Percentiles rank a stretch among this genome's conserved stretches.
Conservation (phyloP, 768 basidiomycete genomes). For the Baorangia bicolor region DNA sequence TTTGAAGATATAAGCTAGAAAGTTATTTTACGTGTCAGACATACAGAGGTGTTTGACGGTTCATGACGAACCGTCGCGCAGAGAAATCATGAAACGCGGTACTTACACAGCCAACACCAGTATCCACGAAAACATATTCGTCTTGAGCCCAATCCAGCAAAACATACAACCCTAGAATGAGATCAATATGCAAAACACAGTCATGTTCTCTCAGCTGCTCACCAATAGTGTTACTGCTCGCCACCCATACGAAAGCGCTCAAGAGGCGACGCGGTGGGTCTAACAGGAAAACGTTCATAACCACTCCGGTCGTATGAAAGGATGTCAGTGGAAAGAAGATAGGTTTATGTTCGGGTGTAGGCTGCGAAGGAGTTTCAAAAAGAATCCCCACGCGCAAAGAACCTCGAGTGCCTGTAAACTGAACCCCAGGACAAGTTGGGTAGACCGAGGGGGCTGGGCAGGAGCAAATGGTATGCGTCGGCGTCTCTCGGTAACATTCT, state of each 20-base stretch:
- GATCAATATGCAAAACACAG: not conserved
- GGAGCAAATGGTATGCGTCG: not conserved
- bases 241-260: conserved; percentile 70
- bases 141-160: conserved; percentile 64
- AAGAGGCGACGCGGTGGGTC: conserved; percentile 60
- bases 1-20: conserved; percentile 63
- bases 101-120: conserved; percentile 71
- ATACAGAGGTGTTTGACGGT: not conserved
- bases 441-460: conserved; percentile 4
- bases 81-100: not conserved
- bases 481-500: conserved; percentile 18
- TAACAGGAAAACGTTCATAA: conserved; percentile 76
- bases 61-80: not conserved
- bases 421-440: conserved; percentile 7
- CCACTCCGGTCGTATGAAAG: conserved; percentile 64
- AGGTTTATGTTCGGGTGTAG: conserved; percentile 34
- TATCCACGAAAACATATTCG: conserved; percentile 72
- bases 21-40: not conserved
- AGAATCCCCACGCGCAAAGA: conserved; percentile 7
- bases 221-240: conserved; percentile 39
- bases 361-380: conserved; percentile 13
- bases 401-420: not conserved
- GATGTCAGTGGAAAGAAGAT: conserved; percentile 58
- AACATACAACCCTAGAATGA: conserved; percentile 58
- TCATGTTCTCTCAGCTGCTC: not conserved